These are phyloP conservation scores for Murraya koenigii DNA, from an alignment of 345 rosid species.

Conservation along the genomic window DNA sequence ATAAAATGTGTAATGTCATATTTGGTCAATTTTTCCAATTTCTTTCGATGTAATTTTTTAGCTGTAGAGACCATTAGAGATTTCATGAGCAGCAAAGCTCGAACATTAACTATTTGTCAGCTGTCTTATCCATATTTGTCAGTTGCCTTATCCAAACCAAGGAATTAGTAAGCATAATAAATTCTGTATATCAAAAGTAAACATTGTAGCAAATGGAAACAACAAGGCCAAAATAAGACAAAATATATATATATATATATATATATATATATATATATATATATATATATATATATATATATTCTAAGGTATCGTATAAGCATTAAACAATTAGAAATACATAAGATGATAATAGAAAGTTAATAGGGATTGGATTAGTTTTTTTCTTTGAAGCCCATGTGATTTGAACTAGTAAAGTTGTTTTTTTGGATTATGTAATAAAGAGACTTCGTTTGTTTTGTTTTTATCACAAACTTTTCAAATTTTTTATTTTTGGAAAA, in stretches of 20 bases:
- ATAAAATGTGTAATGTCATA: not conserved
- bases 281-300: too few relatives aligned
- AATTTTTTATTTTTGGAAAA: too few relatives aligned
- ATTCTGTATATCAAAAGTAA: not conserved
- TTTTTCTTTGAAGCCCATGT: not conserved
- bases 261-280: too few relatives aligned
- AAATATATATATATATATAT: too few relatives aligned
- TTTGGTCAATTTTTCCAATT: not conserved
- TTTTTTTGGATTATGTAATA: too few relatives aligned
- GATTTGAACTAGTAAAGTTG: not conserved
- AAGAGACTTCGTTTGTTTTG: not conserved
- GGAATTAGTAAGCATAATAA: too few relatives aligned
- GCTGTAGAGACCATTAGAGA: not conserved
- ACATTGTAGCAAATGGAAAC: too few relatives aligned
- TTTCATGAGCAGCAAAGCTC: not conserved
- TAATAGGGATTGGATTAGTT: not conserved
- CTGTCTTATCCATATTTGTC: not conserved
- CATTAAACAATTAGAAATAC: not conserved
- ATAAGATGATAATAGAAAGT: not conserved
- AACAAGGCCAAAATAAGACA: not conserved
- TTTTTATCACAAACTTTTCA: not conserved
- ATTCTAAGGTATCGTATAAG: not conserved
- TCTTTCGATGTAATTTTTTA: not conserved
- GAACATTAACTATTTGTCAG: not conserved
- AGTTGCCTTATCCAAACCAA: not conserved